Percentiles rank a stretch among this genome's conserved stretches.
Evolutionary conservation across 2,329 filamentous ascomycete species (phyloP).

Genomic region (Sporothrix euskadiensis): DNA sequence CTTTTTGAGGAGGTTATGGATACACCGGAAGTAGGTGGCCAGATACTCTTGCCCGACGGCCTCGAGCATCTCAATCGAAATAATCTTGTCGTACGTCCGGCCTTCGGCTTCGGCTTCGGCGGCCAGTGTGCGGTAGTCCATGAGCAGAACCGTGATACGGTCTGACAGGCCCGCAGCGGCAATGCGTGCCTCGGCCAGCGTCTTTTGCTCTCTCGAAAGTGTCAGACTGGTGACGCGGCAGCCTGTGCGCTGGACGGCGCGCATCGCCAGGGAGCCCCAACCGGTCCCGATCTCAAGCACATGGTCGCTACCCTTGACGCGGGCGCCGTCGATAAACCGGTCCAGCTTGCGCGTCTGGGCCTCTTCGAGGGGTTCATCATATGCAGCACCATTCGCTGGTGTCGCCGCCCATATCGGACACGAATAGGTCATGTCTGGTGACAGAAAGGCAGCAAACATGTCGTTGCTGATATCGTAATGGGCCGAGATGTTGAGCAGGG

Average conservation of each 20-base stretch:
- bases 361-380: conserved; percentile 59
- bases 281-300: conserved; percentile 75
- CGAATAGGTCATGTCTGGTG: conserved; percentile 75
- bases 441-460: conserved; percentile 73
- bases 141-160: conserved; percentile 63
- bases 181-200: conserved; percentile 66
- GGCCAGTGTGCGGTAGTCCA: conserved; percentile 65
- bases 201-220: conserved; percentile 68
- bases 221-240: conserved; percentile 70
- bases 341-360: conserved; percentile 68
- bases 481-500: conserved; percentile 66
- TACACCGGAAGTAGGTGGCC: conserved; percentile 64
- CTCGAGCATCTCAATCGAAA: conserved; percentile 78
- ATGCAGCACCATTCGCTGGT: conserved; percentile 38
- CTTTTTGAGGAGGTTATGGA: conserved; percentile 64
- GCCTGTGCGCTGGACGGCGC: conserved; percentile 64
- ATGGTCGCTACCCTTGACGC: conserved; percentile 64
- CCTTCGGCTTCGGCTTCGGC: conserved; percentile 48
- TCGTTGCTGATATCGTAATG: conserved; percentile 77
- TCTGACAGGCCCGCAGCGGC: conserved; percentile 58
- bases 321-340: conserved; percentile 65
- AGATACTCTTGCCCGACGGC: conserved; percentile 69
- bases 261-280: conserved; percentile 73
- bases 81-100: conserved; percentile 64
- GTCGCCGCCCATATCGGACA: conserved; percentile 64